phyloP scores from a whole-genome alignment of 108 stramenopile genomes.

The Hondaea fermentalgiana region DNA sequence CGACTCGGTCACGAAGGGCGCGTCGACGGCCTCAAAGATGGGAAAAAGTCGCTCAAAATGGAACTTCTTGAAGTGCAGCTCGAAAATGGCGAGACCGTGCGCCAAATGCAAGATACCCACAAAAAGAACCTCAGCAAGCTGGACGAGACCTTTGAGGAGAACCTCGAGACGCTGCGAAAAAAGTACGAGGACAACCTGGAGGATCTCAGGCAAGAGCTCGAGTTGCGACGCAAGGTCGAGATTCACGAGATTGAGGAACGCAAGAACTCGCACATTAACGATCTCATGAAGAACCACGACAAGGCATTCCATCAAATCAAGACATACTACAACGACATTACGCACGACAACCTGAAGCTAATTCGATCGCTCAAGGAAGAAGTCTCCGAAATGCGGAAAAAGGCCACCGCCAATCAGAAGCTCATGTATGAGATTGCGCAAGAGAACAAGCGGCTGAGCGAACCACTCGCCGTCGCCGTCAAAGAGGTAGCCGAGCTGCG shows the following conservation, averaged over 20 bases:
- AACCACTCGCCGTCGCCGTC: conserved; percentile 46
- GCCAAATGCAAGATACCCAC: conserved; percentile 41
- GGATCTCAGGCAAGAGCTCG: conserved; percentile 26
- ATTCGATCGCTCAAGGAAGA: conserved; percentile 41
- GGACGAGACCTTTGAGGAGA: conserved; percentile 24
- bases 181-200: conserved; percentile 22
- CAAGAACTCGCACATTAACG: conserved; percentile 61
- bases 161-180: conserved; percentile 30
- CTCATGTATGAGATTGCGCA: conserved; percentile 46
- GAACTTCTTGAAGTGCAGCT: conserved; percentile 35
- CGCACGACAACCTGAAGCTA: conserved; percentile 44
- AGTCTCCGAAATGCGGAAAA: conserved; percentile 47
- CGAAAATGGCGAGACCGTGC: conserved; percentile 40
- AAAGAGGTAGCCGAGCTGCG: conserved; percentile 48
- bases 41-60: conserved; percentile 35
- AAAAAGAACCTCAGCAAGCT: conserved; percentile 1
- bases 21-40: conserved; percentile 19
- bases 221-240: conserved; percentile 46
- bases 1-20: conserved; percentile 32
- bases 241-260: conserved; percentile 63
- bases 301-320: conserved; percentile 23
- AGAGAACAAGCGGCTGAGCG: conserved; percentile 51
- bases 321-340: conserved; percentile 61
- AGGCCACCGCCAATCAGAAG: conserved; percentile 46
- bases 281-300: conserved; percentile 57